Base-by-base conservation (phyloP, 164 flowering plant genomes). In the Umbilicus rupestris region DNA sequence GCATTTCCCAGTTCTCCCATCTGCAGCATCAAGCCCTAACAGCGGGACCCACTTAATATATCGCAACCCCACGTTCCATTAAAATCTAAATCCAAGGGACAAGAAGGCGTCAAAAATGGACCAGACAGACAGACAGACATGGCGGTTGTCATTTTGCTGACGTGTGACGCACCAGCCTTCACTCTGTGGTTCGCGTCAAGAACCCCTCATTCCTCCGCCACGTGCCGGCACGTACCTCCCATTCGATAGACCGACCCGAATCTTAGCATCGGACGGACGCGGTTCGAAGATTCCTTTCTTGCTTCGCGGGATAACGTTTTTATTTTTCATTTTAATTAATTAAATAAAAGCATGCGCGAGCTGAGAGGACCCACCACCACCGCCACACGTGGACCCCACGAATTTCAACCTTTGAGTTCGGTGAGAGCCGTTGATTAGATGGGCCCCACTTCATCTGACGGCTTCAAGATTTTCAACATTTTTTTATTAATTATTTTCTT, bases 241-340 rank as follows among this genome's bases (percentile, higher is more conserved):
- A 55, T 26, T 19, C 28, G 19, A 28, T 26, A 26, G 60, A 28
- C 60, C 60, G 60, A 55, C 60, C 60, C 33, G 60, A 55, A 55
- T 55, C 60, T 55, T 33, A 15, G 11, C 14, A 52, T 52, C 58
- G 33, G 33, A 55, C 60, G 60, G 60, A 55, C 35, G 33, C 60
- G 60, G 33, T 55, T n/a, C 60, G 19, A 26, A 55, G 60, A 55
- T 55, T 55, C 60, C 60, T 55, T 55, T 55, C 60, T 28, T 26
- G 31, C 60, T 55, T n/a, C 60, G 33, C 2, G 12, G 10, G 59
- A 52, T 52, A 52, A 26, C 15, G 31, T 55, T 55, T 26, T 55
- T 55, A 26, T 28, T 26, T 55, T 24, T 55, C 28, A 4, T 22
- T 50, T 55, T 9, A 11, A 24, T 52, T 24, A 24, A 24, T 52